These are phyloP conservation scores for Chamaenerion angustifolium DNA, from an alignment of 345 rosid genomes.

Conservation along the genomic window DNA sequence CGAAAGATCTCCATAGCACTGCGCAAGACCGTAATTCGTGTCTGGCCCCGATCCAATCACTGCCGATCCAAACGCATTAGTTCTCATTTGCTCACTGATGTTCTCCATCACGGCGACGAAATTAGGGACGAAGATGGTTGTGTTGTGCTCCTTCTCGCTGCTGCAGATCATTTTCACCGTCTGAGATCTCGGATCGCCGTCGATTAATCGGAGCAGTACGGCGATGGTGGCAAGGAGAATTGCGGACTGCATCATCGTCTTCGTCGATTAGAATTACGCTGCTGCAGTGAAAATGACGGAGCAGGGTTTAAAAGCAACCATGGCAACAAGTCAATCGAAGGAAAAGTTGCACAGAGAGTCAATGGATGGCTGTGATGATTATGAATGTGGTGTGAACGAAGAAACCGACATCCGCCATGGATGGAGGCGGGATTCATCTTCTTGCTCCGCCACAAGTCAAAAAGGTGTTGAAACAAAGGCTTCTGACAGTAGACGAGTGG, in stretches of 20 bases:
- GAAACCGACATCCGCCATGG: too few species aligned
- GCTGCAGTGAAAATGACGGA: too few species aligned
- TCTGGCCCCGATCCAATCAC: slow-evolving; percentile 63
- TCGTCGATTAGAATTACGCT: neutral
- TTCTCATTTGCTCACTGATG: slow-evolving; percentile 51
- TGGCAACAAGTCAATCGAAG: too few species aligned
- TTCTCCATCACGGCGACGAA: slow-evolving; percentile 75
- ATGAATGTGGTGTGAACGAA: too few species aligned
- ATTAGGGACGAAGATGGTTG: slow-evolving; percentile 47
- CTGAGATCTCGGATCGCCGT: slow-evolving; percentile 50
- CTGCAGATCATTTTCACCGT: slow-evolving; percentile 30
- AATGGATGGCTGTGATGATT: too few species aligned
- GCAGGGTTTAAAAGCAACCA: too few species aligned
- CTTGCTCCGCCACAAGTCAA: too few species aligned
- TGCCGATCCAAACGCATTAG: slow-evolving; percentile 44
- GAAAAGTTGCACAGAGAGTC: too few species aligned
- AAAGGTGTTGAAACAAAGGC: too few species aligned
- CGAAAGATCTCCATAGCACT: slow-evolving; percentile 82
- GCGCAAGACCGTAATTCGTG: slow-evolving; percentile 60
- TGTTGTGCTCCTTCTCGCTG: slow-evolving; percentile 41
- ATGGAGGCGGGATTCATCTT: too few species aligned
- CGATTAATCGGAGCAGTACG: slow-evolving; percentile 9
- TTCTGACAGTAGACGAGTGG: too few species aligned
- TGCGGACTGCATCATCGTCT: neutral
- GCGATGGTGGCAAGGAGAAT: too few species aligned